Conservation (phyloP, 352 stramenopile genomes). For the Thalassiosira gravida region DNA sequence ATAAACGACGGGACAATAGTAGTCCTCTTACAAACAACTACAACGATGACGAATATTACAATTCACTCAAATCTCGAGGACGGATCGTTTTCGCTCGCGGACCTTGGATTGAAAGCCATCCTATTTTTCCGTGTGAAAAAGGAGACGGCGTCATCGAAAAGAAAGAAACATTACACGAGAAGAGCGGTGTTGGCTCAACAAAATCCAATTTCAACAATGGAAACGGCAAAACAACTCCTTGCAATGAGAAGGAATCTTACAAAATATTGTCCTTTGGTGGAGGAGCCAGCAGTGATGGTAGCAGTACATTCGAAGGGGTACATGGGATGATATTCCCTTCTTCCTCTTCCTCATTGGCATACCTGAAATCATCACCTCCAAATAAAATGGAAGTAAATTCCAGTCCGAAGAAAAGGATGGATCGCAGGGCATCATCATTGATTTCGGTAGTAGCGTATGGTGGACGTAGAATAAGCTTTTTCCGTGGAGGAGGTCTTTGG, state of each 20-base stretch:
- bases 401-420: too few relatives aligned
- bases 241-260: conserved; percentile 2
- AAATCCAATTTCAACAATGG: too few relatives aligned
- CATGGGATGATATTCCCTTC: conserved; percentile 48
- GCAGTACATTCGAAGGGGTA: conserved; percentile 34
- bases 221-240: too few relatives aligned
- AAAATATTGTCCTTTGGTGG: conserved; percentile 33
- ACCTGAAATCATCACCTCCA: conserved; percentile 3
- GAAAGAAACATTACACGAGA: too few relatives aligned
- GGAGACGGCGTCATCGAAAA: too few relatives aligned
- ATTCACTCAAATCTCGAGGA: conserved; percentile 27
- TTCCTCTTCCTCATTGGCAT: conserved; percentile 22
- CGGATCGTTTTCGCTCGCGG: conserved; percentile 38
- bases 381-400: conserved; percentile 9
- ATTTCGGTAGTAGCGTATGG: conserved; percentile 33
- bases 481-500: conserved; percentile 37
- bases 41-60: conserved; percentile 3
- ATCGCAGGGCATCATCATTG: neutral
- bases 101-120: conserved; percentile 51
- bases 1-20: neutral
- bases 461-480: conserved; percentile 40
- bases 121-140: conserved; percentile 9
- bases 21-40: too few relatives aligned
- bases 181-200: too few relatives aligned
- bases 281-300: conserved; percentile 1